Conservation (phyloP, 495 filamentous ascomycete genomes). For the Penicillium nucicola region DNA sequence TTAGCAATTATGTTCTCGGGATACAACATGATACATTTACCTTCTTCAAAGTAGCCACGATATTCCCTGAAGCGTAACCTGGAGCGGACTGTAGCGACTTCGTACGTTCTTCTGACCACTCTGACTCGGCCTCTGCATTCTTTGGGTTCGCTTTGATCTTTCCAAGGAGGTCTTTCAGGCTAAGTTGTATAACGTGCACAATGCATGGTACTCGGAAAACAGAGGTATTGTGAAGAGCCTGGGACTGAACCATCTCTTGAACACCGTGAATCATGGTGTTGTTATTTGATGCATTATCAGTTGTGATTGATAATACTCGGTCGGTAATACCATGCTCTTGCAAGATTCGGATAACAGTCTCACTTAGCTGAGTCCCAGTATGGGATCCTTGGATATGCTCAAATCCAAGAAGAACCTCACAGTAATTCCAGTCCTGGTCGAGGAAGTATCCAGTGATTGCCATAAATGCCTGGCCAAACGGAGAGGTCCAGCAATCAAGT, state of each 20-base stretch:
- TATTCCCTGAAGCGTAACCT: neutral
- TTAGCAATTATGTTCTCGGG: neutral
- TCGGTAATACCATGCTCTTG: conserved; percentile 5
- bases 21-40: conserved; percentile 2
- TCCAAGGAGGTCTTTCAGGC: conserved; percentile 9
- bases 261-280: conserved; percentile 11
- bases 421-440: conserved; percentile 13
- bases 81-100: neutral
- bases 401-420: conserved; percentile 17
- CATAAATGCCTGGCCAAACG: conserved; percentile 15
- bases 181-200: conserved; percentile 14
- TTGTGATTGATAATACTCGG: conserved; percentile 12
- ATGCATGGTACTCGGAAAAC: conserved; percentile 11
- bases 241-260: neutral
- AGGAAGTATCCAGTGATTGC: conserved; percentile 15
- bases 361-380: conserved; percentile 9
- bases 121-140: conserved; percentile 1
- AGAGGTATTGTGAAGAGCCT: neutral
- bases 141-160: conserved; percentile 5
- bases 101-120: conserved; percentile 9
- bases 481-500: conserved; percentile 15
- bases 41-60: conserved; percentile 10
- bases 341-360: conserved; percentile 5
- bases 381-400: conserved; percentile 8
- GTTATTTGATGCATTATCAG: conserved; percentile 20